Base-by-base conservation (phyloP, 352 stramenopile genomes). In the Albugo laibachii region DNA sequence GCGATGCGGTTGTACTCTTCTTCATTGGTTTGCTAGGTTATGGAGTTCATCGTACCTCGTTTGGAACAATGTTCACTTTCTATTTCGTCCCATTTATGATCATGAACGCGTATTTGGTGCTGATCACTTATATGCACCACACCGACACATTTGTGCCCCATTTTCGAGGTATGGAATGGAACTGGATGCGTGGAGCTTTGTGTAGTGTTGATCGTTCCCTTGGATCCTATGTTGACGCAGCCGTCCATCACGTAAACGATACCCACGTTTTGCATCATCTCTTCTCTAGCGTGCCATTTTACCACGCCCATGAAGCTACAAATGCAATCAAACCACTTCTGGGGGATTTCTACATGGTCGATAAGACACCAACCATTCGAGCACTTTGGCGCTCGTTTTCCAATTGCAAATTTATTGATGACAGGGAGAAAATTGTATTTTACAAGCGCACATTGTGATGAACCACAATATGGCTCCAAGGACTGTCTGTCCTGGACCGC, bases 251-350 rank as follows among this genome's bases (percentile, higher is more conserved):
- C 68, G 98, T 99, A 62, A 80, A 87, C 35, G 89, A 94, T 69
- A 98, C 94, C 35, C 95, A 99, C 69, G 93, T 99, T 45, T 87
- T 73, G 45, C 95, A 99, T 67, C 95, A 99, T 66, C 83, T 99
- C 45, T 98, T 98, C 65, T 95, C 92, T 59, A 96, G 97, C 72
- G 97, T 98, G 85, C 95, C 95, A 13, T 97, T 97, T 62, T 99
- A 98, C 79, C 91, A 98, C 66, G 94, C 92, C 8, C 58, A 89
- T 47, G 88, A 97, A 51, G 95, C 95, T 12, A 98, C 93, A 10
- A 62, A 87, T 36, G 80, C 84, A 41, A 80, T 99, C 50, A 93
- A 94, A 66, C 85, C 72, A 6, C 72, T 89, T 45, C 65, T 97
- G 41, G 88, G 86, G 56, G 92, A 94, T 57, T 97, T 96, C 62